A percentile compares a stretch with the other conserved stretches of the same genome.
These are phyloP conservation scores for Phialophora macrospora DNA, from an alignment of 2,329 filamentous ascomycete species.

Conservation along the genomic window DNA sequence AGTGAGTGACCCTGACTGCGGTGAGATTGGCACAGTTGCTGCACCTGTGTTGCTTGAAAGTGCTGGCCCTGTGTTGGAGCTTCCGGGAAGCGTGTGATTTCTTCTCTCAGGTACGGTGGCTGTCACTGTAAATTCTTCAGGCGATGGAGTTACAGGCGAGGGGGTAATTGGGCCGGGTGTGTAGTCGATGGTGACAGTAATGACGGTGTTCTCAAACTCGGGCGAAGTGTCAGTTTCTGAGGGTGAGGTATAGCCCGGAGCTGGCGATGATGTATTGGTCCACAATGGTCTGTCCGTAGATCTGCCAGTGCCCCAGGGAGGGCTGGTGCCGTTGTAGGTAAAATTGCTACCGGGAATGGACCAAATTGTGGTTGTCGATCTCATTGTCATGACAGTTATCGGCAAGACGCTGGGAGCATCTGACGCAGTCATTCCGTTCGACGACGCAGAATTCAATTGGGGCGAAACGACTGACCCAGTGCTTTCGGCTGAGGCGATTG, in stretches of 20 bases:
- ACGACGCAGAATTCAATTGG: not conserved
- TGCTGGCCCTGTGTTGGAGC: not conserved
- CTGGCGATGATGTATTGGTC: slow-evolving; percentile 15
- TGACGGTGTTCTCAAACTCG: slow-evolving; percentile 8
- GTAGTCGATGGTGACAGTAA: slow-evolving; percentile 20
- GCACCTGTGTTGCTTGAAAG: not conserved
- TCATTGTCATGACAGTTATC: slow-evolving; percentile 3
- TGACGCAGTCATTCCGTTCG: slow-evolving; percentile 4
- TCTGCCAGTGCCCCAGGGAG: slow-evolving; percentile 2
- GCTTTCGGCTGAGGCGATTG: slow-evolving; percentile 4
- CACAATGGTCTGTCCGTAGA: slow-evolving; percentile 9
- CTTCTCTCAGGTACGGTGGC: slow-evolving; percentile 8
- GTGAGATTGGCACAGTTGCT: not conserved
- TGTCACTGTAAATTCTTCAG: slow-evolving; percentile 24
- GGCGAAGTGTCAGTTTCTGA: slow-evolving; percentile 1
- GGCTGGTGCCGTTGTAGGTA: slow-evolving; percentile 8
- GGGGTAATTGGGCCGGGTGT: slow-evolving; percentile 15
- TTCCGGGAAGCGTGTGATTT: slow-evolving; percentile 4
- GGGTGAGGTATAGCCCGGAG: slow-evolving; percentile 4
- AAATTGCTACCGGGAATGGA: slow-evolving; percentile 1
- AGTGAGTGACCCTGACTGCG: slow-evolving; percentile 10
- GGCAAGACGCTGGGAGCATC: slow-evolving; percentile 2
- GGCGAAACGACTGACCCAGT: not conserved
- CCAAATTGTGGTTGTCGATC: slow-evolving; percentile 6
- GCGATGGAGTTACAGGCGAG: slow-evolving; percentile 17